These are phyloP conservation scores for Pulicaria dysenterica DNA, from an alignment of 129 eudicot genomes.

Conservation along the genomic window DNA sequence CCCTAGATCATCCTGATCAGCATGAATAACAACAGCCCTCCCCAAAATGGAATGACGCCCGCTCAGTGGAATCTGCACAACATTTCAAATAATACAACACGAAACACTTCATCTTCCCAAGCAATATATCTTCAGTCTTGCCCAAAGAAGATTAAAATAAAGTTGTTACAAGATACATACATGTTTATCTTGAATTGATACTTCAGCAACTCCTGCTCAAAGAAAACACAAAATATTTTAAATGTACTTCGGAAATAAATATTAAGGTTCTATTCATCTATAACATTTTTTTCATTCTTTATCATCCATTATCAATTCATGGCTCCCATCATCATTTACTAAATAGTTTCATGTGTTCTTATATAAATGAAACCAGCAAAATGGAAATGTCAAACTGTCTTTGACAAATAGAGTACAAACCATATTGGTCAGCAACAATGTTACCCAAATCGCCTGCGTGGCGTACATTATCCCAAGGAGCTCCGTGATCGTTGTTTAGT, in stretches of 20 bases:
- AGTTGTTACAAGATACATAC: conserved; percentile 37
- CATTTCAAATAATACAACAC: conserved; percentile 2
- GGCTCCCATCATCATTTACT: conserved; percentile 4
- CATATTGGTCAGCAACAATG: conserved; percentile 76
- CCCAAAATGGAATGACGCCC: conserved; percentile 90
- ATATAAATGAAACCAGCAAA: conserved; percentile 9
- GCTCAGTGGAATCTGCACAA: conserved; percentile 68
- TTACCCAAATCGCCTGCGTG: conserved; percentile 98
- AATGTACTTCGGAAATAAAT: not conserved
- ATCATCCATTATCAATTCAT: not conserved
- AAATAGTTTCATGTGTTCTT: not conserved
- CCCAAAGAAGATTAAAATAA: not conserved
- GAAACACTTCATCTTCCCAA: not conserved
- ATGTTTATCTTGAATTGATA: conserved; percentile 67
- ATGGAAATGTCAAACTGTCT: not conserved
- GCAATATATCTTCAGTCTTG: not conserved
- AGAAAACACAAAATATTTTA: not conserved
- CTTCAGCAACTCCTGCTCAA: conserved; percentile 81
- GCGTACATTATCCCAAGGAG: conserved; percentile 74
- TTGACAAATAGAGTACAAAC: conserved; percentile 39
- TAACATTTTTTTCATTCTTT: conserved; percentile 1
- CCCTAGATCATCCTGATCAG: conserved; percentile 98
- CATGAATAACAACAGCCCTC: conserved; percentile 97
- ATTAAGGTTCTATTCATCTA: conserved; percentile 1
- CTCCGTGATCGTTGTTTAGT: conserved; percentile 80